Evolutionary conservation across 805 yeast species (phyloP).

Genomic region (Candida pseudofarinosa): DNA sequence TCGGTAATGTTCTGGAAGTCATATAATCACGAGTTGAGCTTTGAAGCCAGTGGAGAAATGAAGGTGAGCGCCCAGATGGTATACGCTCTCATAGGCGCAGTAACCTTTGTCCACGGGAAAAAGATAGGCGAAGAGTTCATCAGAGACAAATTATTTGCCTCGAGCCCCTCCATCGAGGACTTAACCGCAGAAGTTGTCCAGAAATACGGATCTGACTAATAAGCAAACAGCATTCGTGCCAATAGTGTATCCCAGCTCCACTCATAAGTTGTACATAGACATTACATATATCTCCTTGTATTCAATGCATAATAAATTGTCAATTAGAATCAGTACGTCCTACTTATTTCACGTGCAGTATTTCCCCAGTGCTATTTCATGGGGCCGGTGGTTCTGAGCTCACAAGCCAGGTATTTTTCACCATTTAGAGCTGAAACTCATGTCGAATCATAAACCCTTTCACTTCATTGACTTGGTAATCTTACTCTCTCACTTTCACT

Average conservation of each 20-base stretch:
- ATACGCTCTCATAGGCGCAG: slow-evolving; percentile 66
- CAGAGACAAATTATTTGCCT: slow-evolving; percentile 42
- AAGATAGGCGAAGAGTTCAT: slow-evolving; percentile 55
- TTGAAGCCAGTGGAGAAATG: slow-evolving; percentile 52
- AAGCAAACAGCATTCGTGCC: neutral
- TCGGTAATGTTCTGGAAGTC: slow-evolving; percentile 64
- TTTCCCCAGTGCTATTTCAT: too few relatives aligned
- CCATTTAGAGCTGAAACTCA: too few relatives aligned
- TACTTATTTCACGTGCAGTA: too few relatives aligned
- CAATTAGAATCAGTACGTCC: too few relatives aligned
- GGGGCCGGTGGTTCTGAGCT: too few relatives aligned
- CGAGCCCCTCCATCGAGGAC: slow-evolving; percentile 26
- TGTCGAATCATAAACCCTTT: too few relatives aligned
- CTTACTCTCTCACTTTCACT: too few relatives aligned
- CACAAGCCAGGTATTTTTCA: too few relatives aligned
- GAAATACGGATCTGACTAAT: slow-evolving; percentile 7
- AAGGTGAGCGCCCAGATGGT: slow-evolving; percentile 52
- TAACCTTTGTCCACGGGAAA: slow-evolving; percentile 60
- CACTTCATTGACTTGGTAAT: too few relatives aligned
- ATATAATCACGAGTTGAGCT: slow-evolving; percentile 44
- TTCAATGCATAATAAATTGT: neutral
- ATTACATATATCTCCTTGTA: neutral
- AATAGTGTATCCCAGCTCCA: neutral
- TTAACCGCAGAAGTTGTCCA: slow-evolving; percentile 30
- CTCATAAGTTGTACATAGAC: neutral